Percentiles rank a stretch among this genome's conserved stretches.
phyloP scores from a whole-genome alignment of 2,329 filamentous ascomycete genomes.

The Sclerotinia minor region DNA sequence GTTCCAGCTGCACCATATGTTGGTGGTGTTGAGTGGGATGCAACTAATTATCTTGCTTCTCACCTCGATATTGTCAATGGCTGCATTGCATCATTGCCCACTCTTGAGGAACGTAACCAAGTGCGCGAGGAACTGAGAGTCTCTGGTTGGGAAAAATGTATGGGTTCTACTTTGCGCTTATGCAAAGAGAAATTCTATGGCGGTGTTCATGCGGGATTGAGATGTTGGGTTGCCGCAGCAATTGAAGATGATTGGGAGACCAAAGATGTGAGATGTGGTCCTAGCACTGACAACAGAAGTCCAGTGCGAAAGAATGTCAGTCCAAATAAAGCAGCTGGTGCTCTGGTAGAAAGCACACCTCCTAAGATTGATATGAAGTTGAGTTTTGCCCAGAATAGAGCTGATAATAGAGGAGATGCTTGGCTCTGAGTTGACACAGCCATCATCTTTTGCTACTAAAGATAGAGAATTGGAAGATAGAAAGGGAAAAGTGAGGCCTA shows the following conservation, averaged over 20 bases:
- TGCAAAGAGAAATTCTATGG: conserved; percentile 99
- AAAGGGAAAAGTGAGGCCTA: conserved; percentile 1
- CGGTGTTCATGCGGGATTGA: conserved; percentile 82
- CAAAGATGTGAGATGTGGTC: conserved; percentile 74
- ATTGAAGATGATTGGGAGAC: conserved; percentile 87
- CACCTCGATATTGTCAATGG: conserved; percentile 93
- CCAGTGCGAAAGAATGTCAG: conserved; percentile 46
- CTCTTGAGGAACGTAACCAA: conserved; percentile 67
- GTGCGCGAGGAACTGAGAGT: conserved; percentile 76
- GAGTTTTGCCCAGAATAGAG: conserved; percentile 33
- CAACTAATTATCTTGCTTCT: conserved; percentile 90
- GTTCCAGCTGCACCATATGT: conserved; percentile 95
- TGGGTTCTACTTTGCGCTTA: conserved; percentile 79
- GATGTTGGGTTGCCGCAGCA: conserved; percentile 87
- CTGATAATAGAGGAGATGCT: conserved; percentile 28
- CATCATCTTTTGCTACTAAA: neutral
- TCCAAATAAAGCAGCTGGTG: conserved; percentile 30
- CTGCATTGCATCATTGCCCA: conserved; percentile 78
- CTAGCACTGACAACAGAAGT: conserved; percentile 46
- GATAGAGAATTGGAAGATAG: neutral
- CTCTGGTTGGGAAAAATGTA: conserved; percentile 87
- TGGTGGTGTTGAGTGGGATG: conserved; percentile 97
- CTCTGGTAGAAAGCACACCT: conserved; percentile 26
- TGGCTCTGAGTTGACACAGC: conserved; percentile 31
- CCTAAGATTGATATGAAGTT: conserved; percentile 41